Evolutionary conservation across 2,329 filamentous ascomycete genomes (phyloP), one percentile per base, ranked within the genome.

Genomic region (Cladobotryum mycophilum): DNA sequence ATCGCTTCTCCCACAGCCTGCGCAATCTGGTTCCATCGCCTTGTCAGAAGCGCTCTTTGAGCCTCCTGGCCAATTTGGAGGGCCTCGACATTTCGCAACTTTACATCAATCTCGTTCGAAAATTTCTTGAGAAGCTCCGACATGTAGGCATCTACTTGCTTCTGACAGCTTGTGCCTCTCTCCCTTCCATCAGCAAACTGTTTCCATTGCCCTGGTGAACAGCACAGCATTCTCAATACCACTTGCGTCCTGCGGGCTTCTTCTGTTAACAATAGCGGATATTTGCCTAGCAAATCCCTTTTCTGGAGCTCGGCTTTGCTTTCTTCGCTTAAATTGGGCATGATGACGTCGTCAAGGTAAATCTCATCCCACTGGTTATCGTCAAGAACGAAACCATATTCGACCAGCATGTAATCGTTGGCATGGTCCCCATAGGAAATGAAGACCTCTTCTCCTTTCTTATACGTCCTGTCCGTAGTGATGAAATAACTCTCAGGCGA

Each of bases 361-460:
- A 73, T 65, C 57, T 76, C 74, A 35, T 81, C 78, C 71, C 72
- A 76, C 13, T 64, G 61, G 49, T 80, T 81, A 13, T 64, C 58
- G 47, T 76, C 75, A 14, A 65, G 58, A 11, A 75, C 62, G 56
- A 80, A 80, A 4, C 77, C 77, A 56, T 80, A 91, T 66, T 90
- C 87, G 0, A 80, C 76, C 1, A 90, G 74, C 15, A 90, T 67
- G 57, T 87, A 86, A 61, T 90, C 86, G 55, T 88, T 88, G 25
- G 76, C 76, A 62, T 90, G 86, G 1, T 75, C 64, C 3, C 87
- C 87, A 59, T 91, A 91, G 25, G 78, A 81, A 22, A 87, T 80
- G 53, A 77, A 80, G 1, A 91, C 69, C 67, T 90, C 86, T 17
- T 86, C 79, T 8, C 81, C 82, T 2, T 64, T 59, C 1, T 47